phyloP scores from a whole-genome alignment of 2,329 filamentous ascomycete species.

The Colletotrichum spinosum region DNA sequence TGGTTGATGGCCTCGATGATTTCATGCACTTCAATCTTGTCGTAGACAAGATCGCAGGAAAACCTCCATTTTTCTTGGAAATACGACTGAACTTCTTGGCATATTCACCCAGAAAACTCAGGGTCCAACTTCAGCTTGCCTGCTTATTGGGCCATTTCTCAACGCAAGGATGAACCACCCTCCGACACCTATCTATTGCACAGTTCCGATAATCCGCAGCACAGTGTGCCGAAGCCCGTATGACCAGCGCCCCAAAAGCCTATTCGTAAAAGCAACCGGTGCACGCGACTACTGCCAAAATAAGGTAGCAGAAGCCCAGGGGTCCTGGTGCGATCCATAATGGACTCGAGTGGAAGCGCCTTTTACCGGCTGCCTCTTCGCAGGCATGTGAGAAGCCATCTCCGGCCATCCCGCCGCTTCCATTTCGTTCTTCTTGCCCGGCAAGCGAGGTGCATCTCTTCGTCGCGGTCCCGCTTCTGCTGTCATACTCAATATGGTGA shows the following conservation, averaged over 20 bases:
- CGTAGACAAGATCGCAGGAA: too few species aligned
- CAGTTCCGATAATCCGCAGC: conserved; percentile 8
- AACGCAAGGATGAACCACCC: conserved; percentile 9
- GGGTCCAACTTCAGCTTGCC: neutral
- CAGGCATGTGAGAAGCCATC: conserved; percentile 36
- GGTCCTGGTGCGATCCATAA: conserved; percentile 13
- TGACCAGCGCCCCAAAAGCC: conserved; percentile 18
- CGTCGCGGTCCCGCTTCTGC: conserved; percentile 5
- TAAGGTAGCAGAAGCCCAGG: conserved; percentile 21
- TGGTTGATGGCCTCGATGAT: neutral
- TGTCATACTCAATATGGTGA: neutral
- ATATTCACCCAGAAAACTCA: neutral
- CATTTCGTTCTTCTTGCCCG: conserved; percentile 28
- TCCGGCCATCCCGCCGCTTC: conserved; percentile 36
- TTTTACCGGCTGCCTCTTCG: conserved; percentile 19
- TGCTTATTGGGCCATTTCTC: neutral
- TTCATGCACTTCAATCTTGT: neutral
- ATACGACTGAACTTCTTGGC: too few species aligned
- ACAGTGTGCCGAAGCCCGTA: conserved; percentile 29
- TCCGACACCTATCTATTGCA: neutral
- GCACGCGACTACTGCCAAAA: conserved; percentile 26
- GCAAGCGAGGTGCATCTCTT: conserved; percentile 7
- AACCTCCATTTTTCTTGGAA: too few species aligned
- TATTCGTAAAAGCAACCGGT: conserved; percentile 13
- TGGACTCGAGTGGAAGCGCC: conserved; percentile 5